Conservation (phyloP, 257 asterid species). For the Nicotiana paniculata region DNA sequence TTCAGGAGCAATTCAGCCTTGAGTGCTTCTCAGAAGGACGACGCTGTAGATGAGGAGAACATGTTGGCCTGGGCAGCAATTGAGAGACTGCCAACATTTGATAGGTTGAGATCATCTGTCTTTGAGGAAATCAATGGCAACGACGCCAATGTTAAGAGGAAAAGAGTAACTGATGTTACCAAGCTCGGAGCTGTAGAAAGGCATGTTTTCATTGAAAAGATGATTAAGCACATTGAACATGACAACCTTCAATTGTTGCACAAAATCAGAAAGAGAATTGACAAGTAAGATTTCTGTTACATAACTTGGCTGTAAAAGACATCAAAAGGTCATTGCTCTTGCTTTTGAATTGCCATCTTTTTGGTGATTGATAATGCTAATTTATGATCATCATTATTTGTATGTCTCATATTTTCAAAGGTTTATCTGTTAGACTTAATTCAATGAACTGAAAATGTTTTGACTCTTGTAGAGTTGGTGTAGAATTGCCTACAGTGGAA, state of each 20-base stretch:
- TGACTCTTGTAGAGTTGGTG: conserved; percentile 46
- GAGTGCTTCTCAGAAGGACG: not conserved
- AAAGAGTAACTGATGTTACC: conserved; percentile 38
- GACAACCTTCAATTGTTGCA: conserved; percentile 41
- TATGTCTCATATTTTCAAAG: not conserved
- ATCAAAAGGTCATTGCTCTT: not conserved
- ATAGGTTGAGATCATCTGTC: conserved; percentile 19
- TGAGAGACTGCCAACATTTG: conserved; percentile 22
- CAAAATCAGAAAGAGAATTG: conserved; percentile 39
- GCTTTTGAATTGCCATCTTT: not conserved
- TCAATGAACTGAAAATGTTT: not conserved
- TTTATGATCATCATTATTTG: not conserved
- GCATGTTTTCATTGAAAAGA: conserved; percentile 38
- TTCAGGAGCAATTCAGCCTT: conserved; percentile 9
- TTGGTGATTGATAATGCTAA: conserved; percentile 2
- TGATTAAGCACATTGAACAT: conserved; percentile 40
- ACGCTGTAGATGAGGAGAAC: conserved; percentile 5
- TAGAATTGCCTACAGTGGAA: conserved; percentile 52
- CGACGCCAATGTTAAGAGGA: conserved; percentile 16
- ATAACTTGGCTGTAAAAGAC: not conserved
- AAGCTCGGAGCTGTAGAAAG: conserved; percentile 35
- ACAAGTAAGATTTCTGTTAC: conserved; percentile 26
- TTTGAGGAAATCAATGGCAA: conserved; percentile 21
- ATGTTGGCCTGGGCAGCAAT: conserved; percentile 25
- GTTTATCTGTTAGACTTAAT: not conserved